Evolutionary conservation across 108 stramenopile species (phyloP).

Genomic region (Cyclotella cryptica): DNA sequence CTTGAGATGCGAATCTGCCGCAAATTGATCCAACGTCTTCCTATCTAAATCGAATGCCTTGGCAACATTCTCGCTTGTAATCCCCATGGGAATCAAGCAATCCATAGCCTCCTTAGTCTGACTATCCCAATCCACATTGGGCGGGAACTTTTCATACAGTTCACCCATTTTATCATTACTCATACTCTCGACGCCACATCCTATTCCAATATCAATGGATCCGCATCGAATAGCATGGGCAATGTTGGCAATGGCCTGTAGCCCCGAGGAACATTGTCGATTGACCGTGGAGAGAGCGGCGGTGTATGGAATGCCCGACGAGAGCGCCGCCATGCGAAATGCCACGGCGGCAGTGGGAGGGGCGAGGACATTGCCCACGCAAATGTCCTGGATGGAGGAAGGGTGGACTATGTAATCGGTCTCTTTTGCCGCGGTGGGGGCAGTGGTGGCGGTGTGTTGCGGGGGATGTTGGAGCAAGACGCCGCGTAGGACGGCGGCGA

Average conservation of each 20-base stretch:
- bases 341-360: constrained; percentile 89
- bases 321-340: constrained; percentile 92
- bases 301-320: constrained; percentile 80
- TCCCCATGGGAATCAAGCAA: constrained; percentile 96
- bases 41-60: constrained; percentile 73
- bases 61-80: constrained; percentile 95
- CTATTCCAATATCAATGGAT: constrained; percentile 89
- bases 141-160: constrained; percentile 56
- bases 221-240: constrained; percentile 82
- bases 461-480: constrained; percentile 44
- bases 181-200: constrained; percentile 96
- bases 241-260: constrained; percentile 93
- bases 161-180: constrained; percentile 73
- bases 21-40: constrained; percentile 87
- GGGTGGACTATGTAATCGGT: constrained; percentile 38
- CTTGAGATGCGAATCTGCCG: constrained; percentile 85
- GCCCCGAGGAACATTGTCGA: constrained; percentile 95
- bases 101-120: constrained; percentile 78
- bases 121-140: constrained; percentile 80
- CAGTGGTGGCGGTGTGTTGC: neutral
- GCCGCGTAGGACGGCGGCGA: constrained; percentile 66
- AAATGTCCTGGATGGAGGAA: constrained; percentile 79
- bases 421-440: neutral
- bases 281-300: constrained; percentile 85
- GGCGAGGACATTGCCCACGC: constrained; percentile 93